Base-by-base conservation (phyloP, 2,329 filamentous ascomycete species). In the Aspergillus sp. region DNA sequence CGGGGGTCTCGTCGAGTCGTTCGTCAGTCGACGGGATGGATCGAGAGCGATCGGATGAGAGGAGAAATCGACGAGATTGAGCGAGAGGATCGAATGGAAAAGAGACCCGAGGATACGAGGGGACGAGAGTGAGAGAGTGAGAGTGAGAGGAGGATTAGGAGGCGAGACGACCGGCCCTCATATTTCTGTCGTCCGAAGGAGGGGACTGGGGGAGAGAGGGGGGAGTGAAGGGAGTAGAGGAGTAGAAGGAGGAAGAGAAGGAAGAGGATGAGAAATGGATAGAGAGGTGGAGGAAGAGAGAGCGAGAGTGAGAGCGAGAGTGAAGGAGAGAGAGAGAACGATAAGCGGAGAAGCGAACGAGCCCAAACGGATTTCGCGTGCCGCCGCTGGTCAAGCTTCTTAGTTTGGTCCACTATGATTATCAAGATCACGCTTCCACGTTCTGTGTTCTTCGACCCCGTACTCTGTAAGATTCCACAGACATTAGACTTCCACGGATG, bases 241-340 rank as follows among this genome's bases (percentile, higher is more conserved):
- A 50, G 46, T 16, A 52, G 54, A 40, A 53, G 21, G 19, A 36
- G 31, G 19, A 32, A 47, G 32, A 23, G 49, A 41, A 6, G 38
- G 36, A 43, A n/a, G 13, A 41, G 21, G 14, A 31, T 19, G 13
- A 46, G 32, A 38, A 42, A 14, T 14, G 32, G 6, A 25, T 25
- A 34, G 32, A 36, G 23, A 43, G 23, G 45, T 32, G 9, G n/a
- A 41, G 51, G 16, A 20, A 21, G 19, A 45, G 23, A 40, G 38
- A 5, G 20, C n/a, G 29, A 41, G 14, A 32, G n/a, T 44, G 10
- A 16, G 46, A 43, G 23, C 21, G 2, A 45, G 41, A 40, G 71
- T 67, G 5, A 70, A 66, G 48, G 71, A 86, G 85, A 71, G 82
- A 77, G 58, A 89, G 94, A 45, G 62, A 59, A 57, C 50, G 66